Evolutionary conservation across 2,329 filamentous ascomycete genomes (phyloP).

Genomic region (Magnaporthiopsis incrustans): DNA sequence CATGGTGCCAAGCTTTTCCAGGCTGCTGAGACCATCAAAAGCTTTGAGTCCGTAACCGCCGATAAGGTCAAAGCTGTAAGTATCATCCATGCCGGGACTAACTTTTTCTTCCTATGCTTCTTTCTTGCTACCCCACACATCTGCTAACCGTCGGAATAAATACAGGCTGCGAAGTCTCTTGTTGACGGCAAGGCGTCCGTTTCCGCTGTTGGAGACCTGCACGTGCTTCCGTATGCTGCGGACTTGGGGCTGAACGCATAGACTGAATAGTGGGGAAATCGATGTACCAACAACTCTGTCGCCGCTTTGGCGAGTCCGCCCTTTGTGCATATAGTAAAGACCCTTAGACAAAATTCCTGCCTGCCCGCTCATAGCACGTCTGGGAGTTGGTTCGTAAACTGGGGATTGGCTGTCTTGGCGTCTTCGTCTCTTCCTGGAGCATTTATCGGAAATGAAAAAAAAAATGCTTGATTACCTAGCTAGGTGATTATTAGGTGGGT

Average conservation of each 20-base stretch:
- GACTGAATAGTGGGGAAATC: constrained; percentile 26
- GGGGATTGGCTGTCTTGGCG: background rate
- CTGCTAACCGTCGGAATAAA: constrained; percentile 17
- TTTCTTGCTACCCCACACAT: background rate
- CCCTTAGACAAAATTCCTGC: constrained; percentile 7
- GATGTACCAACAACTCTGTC: constrained; percentile 34
- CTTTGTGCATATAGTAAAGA: constrained; percentile 32
- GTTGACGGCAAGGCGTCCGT: constrained; percentile 85
- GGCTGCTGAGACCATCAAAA: constrained; percentile 70
- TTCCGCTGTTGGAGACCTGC: constrained; percentile 83
- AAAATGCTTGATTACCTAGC: background rate
- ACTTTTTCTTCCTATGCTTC: background rate
- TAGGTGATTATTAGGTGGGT: background rate
- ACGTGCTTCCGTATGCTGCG: constrained; percentile 83
- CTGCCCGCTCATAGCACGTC: background rate
- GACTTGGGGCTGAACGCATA: constrained; percentile 94
- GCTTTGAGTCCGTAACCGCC: constrained; percentile 70
- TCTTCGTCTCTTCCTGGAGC: background rate
- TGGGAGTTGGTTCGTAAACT: constrained; percentile 1
- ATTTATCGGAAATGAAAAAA: background rate
- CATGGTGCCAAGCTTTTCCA: constrained; percentile 77
- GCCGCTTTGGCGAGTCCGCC: constrained; percentile 25
- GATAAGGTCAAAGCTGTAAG: constrained; percentile 81
- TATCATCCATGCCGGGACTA: constrained; percentile 8
- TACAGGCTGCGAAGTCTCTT: constrained; percentile 73